These are phyloP conservation scores for Pseudozyma tsukubaensis DNA, from an alignment of 1,284 basidiomycete species.

Conservation along the genomic window DNA sequence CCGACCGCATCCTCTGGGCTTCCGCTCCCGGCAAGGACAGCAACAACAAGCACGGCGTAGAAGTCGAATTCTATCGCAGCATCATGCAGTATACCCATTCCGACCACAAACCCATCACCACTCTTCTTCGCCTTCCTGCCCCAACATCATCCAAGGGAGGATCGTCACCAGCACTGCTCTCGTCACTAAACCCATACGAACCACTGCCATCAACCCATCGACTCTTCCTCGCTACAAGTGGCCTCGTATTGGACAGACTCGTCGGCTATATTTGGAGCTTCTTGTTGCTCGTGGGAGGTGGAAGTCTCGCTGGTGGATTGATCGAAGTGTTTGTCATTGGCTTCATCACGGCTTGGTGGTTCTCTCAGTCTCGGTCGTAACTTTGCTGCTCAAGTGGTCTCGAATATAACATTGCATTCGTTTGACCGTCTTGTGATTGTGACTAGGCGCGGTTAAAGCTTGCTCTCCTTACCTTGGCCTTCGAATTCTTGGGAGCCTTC, in stretches of 20 bases:
- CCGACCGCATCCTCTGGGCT: conserved; percentile 89
- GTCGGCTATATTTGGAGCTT: conserved; percentile 82
- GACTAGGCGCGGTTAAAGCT: conserved; percentile 29
- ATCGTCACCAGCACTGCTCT: conserved; percentile 67
- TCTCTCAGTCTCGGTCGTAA: conserved; percentile 29
- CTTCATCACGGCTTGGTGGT: conserved; percentile 54
- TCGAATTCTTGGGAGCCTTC: conserved; percentile 58
- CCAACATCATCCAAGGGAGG: conserved; percentile 69
- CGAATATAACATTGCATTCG: neutral
- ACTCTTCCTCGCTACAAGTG: conserved; percentile 69
- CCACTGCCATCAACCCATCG: conserved; percentile 23
- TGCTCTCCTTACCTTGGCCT: conserved; percentile 39
- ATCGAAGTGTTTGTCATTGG: conserved; percentile 54
- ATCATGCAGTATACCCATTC: conserved; percentile 66
- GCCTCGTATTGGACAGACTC: conserved; percentile 77
- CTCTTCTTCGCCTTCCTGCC: conserved; percentile 61
- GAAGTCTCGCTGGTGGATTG: conserved; percentile 71
- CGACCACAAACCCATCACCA: conserved; percentile 69
- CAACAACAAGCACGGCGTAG: conserved; percentile 42
- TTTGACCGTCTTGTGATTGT: no score
- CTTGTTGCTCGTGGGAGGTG: conserved; percentile 79
- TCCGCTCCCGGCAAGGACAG: conserved; percentile 24
- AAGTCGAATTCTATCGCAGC: conserved; percentile 66
- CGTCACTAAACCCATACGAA: conserved; percentile 70
- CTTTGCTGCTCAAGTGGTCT: neutral